A percentile compares a stretch with the other conserved stretches of the same genome.
Evolutionary conservation across 1,284 basidiomycete genomes (phyloP).

Genomic region (Moesziomyces sp.): DNA sequence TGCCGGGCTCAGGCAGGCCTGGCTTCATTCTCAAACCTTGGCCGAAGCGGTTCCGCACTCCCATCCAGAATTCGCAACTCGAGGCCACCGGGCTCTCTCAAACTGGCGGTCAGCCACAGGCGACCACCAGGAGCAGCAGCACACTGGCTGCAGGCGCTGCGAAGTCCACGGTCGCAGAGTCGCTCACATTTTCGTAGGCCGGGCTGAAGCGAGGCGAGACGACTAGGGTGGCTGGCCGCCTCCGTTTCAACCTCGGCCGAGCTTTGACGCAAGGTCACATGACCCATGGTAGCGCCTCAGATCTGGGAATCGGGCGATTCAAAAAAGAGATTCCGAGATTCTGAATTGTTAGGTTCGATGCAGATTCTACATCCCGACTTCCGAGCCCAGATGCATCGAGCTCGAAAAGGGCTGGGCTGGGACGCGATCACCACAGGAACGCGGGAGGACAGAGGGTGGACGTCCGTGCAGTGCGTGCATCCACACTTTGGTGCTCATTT

Average conservation of each 20-base stretch:
- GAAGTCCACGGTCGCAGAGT: too few relatives aligned
- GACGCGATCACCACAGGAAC: constrained; percentile 4
- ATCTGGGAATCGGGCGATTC: neutral
- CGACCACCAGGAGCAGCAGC: too few relatives aligned
- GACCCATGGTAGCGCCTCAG: neutral
- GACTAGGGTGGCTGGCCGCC: too few relatives aligned
- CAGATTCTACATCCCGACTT: constrained; percentile 4
- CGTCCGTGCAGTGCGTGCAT: constrained; percentile 9
- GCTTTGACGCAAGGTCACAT: neutral
- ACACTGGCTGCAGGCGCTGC: too few relatives aligned
- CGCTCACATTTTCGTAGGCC: too few relatives aligned
- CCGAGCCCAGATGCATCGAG: neutral
- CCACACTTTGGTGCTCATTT: neutral
- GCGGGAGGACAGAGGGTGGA: neutral
- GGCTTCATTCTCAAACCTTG: neutral
- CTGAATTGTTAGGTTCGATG: neutral
- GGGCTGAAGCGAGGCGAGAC: too few relatives aligned
- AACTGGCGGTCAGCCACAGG: too few relatives aligned
- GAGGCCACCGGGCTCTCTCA: too few relatives aligned
- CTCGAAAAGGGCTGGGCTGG: neutral
- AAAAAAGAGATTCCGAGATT: neutral
- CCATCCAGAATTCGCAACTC: too few relatives aligned
- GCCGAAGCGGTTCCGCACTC: neutral
- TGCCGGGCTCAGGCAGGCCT: neutral
- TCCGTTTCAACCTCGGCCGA: constrained; percentile 7